phyloP scores from a whole-genome alignment of 2,329 filamentous ascomycete genomes.

The Cercospora nicotianae region DNA sequence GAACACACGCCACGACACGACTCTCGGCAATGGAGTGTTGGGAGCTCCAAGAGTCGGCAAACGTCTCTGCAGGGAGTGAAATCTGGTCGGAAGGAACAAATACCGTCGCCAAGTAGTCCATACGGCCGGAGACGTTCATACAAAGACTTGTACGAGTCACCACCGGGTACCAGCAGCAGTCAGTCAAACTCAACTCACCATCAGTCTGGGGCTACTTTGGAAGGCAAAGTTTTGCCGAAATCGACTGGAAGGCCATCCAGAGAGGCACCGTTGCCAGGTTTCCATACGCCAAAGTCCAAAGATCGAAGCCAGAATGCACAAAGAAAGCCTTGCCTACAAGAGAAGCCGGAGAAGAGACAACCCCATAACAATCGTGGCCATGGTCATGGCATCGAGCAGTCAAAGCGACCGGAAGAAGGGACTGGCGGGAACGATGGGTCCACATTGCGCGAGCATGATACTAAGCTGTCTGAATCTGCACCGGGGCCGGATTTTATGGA shows the following conservation, averaged over 20 bases:
- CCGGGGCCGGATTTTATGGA: constrained; percentile 8
- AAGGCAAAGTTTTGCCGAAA: neutral
- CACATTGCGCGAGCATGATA: neutral
- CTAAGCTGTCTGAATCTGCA: neutral
- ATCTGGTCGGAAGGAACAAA: neutral
- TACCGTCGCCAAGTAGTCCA: neutral
- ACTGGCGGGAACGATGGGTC: neutral
- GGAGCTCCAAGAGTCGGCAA: neutral
- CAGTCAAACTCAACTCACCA: neutral
- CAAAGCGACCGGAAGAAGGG: neutral
- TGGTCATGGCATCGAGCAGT: neutral
- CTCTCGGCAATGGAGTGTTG: constrained; percentile 2
- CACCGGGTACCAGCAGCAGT: neutral
- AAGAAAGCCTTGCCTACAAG: neutral
- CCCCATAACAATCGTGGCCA: neutral
- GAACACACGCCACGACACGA: neutral
- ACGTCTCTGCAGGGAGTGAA: neutral
- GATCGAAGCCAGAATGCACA: neutral
- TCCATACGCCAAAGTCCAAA: neutral
- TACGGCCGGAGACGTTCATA: neutral
- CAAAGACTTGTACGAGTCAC: neutral
- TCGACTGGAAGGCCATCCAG: neutral
- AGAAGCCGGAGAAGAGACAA: neutral
- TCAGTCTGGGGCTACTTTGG: neutral
- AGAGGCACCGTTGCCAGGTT: neutral